Evolutionary conservation across 176 grass and related monocot genomes (phyloP).

Genomic region (Ensete ventricosum): DNA sequence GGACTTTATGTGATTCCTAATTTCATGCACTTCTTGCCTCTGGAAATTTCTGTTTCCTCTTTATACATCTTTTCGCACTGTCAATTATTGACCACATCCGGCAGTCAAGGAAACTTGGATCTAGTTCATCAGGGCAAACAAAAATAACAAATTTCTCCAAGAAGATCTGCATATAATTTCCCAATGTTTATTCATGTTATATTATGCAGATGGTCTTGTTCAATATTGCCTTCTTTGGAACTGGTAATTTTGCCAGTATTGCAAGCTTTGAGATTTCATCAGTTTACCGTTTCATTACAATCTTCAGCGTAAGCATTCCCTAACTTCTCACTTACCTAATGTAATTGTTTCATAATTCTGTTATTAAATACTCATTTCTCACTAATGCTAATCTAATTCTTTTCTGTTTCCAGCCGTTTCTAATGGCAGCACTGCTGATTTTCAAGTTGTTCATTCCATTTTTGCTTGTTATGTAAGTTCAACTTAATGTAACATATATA

Average conservation of each 20-base stretch:
- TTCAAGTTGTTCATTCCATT: constrained; percentile 98
- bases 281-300: constrained; percentile 94
- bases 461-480: constrained; percentile 95
- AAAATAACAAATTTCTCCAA: not conserved
- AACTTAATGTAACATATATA: not conserved
- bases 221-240: constrained; percentile 96
- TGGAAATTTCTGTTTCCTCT: not conserved
- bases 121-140: not conserved
- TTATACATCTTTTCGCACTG: not conserved
- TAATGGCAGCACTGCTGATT: constrained; percentile 91
- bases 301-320: constrained; percentile 69
- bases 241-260: constrained; percentile 98
- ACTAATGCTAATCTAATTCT: constrained; percentile 21
- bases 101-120: not conserved
- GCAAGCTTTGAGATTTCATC: constrained; percentile 98
- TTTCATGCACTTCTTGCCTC: not conserved
- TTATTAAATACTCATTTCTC: not conserved
- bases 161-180: constrained; percentile 2
- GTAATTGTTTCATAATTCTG: not conserved
- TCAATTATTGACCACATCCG: not conserved
- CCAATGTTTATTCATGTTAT: constrained; percentile 13
- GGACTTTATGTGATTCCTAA: not conserved
- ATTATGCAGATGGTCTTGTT: constrained; percentile 73
- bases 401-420: constrained; percentile 67
- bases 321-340: constrained; percentile 17